A percentile compares a stretch with the other conserved stretches of the same genome.
Conservation (phyloP, 2,329 filamentous ascomycete genomes). For the Knufia fluminis region DNA sequence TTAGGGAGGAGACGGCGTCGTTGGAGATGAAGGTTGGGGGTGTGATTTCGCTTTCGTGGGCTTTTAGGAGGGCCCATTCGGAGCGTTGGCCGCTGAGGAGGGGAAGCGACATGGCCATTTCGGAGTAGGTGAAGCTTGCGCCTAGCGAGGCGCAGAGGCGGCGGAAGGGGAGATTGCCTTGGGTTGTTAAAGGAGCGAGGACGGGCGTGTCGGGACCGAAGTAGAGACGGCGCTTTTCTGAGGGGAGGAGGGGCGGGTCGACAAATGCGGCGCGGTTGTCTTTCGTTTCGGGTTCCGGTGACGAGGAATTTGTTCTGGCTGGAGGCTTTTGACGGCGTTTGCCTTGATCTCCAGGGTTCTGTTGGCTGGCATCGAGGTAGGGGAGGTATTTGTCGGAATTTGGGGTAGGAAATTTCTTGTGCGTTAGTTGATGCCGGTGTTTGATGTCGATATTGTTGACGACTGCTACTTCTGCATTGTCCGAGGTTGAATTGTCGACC, state of each 20-base stretch:
- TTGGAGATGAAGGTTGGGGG: slow-evolving; percentile 57
- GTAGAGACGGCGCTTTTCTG: slow-evolving; percentile 88
- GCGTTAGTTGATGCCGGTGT: slow-evolving; percentile 65
- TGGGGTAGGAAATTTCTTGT: slow-evolving; percentile 60
- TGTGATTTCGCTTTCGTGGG: slow-evolving; percentile 70
- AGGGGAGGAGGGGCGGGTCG: slow-evolving; percentile 81
- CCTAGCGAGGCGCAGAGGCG: slow-evolving; percentile 82
- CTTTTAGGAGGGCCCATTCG: slow-evolving; percentile 93
- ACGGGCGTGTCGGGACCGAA: slow-evolving; percentile 89
- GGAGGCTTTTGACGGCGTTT: slow-evolving; percentile 31
- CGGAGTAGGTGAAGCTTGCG: slow-evolving; percentile 88
- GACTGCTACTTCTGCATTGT: slow-evolving; percentile 49
- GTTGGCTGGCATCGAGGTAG: slow-evolving; percentile 63
- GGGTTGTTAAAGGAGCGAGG: slow-evolving; percentile 89
- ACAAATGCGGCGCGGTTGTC: slow-evolving; percentile 71
- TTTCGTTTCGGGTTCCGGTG: slow-evolving; percentile 34
- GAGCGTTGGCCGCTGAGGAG: slow-evolving; percentile 80
- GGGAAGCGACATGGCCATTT: slow-evolving; percentile 92
- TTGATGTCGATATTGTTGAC: slow-evolving; percentile 64
- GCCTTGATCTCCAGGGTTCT: slow-evolving; percentile 25
- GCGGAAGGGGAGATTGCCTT: slow-evolving; percentile 91
- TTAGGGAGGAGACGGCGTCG: slow-evolving; percentile 25
- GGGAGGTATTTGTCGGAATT: slow-evolving; percentile 66
- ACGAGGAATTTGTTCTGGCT: slow-evolving; percentile 22
- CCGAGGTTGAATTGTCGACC: slow-evolving; percentile 9